Base-by-base conservation (phyloP, 2,329 filamentous ascomycete species). In the Aspergillus pseudonomiae region DNA sequence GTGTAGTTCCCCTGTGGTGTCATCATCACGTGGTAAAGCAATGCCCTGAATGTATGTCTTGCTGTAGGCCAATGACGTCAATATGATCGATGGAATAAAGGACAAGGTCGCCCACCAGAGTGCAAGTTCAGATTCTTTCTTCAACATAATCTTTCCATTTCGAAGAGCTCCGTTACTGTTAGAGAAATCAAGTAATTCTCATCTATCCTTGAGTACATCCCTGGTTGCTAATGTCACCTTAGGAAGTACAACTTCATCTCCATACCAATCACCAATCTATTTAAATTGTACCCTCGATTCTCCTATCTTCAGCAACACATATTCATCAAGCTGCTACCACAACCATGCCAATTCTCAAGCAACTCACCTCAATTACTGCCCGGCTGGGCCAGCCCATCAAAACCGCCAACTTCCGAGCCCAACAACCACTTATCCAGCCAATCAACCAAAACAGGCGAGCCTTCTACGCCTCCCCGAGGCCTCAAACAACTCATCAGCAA, bases 41-140 rank as follows among this genome's bases (percentile, higher is more conserved):
- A 46, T 48, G 52, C 58, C 58, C 58, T 60, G 39, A 9, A 50
- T 41, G 30, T 36, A 50, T 16, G 11, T 11, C 30, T 24, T 24
- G 1, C 21, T 16, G 12, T 30, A 30, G 46, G 19, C 26, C 14
- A 28, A 62, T 73, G 71, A 73, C 71, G 70, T 74, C 72, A 73
- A 53, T 45, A 71, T 73, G 71, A 73, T 70, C 32, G 12, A 34
- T 36, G 45, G 21, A 24, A 58, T 53, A 55, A 55, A 41, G 24
- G 54, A 52, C 52, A 39, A 26, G 19, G 32, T 30, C 30, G 16
- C 26, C 26, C 46, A 54, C 52, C 28, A 19, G 16, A 54, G 21
- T 45, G 61, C 46, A 26, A 34, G 28, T 14, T 11, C 54, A 21
- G n/a, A 12, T 43, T 56, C 21, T 30, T 43, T 57, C 32, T 32